Evolutionary conservation across 2,329 filamentous ascomycete species (phyloP).

Genomic region (Aspergillus sp.): DNA sequence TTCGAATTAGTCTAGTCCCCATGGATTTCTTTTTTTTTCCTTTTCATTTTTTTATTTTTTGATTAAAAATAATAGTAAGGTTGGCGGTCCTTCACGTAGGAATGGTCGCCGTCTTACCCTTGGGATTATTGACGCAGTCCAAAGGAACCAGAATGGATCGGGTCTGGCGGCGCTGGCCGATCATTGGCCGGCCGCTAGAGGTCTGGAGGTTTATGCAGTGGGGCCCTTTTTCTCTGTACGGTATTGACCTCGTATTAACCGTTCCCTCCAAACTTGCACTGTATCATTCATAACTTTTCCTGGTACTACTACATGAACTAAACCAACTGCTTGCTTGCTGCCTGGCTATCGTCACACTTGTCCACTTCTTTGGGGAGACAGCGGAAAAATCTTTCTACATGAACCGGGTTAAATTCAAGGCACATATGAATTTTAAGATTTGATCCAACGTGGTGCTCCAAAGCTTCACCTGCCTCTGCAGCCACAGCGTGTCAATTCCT

Average conservation of each 20-base stretch:
- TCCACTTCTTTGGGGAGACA: neutral
- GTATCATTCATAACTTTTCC: neutral
- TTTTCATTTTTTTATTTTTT: neutral
- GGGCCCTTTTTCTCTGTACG: neutral
- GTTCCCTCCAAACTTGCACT: neutral
- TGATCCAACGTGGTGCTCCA: neutral
- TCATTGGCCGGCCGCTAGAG: constrained; percentile 6
- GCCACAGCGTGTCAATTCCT: neutral
- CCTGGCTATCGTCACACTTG: neutral
- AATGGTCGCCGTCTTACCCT: constrained; percentile 4
- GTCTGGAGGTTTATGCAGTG: constrained; percentile 5
- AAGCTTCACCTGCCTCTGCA: neutral
- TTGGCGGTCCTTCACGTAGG: neutral
- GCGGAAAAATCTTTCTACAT: neutral
- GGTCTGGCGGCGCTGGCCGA: neutral
- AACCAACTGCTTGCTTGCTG: neutral
- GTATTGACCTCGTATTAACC: neutral
- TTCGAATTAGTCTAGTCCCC: neutral
- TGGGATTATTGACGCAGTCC: constrained; percentile 3
- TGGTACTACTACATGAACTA: too few species aligned
- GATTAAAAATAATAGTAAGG: constrained; percentile 3
- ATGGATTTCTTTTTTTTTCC: constrained; percentile 2
- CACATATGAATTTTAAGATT: neutral
- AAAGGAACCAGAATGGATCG: neutral
- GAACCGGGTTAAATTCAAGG: neutral